phyloP scores from a whole-genome alignment of 805 yeast genomes.

The Starmerella asiatica region DNA sequence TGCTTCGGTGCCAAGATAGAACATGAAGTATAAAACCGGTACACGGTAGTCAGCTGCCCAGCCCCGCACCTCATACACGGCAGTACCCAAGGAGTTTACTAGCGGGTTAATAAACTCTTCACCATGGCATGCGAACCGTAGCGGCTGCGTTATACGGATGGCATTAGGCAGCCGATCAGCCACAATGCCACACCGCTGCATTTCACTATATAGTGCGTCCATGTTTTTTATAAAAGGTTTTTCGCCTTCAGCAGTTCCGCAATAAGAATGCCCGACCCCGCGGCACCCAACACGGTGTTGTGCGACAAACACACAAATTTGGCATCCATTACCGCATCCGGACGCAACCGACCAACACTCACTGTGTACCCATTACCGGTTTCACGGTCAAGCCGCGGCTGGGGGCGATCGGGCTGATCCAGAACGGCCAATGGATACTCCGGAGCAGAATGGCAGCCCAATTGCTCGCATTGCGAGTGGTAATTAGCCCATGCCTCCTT shows the following conservation, averaged over 20 bases:
- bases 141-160: neutral
- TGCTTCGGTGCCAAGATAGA: slow-evolving; percentile 9
- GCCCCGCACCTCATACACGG: slow-evolving; percentile 16
- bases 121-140: too few relatives aligned
- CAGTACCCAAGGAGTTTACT: too few relatives aligned
- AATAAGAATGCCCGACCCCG: slow-evolving; percentile 93
- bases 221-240: slow-evolving; percentile 41
- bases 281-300: slow-evolving; percentile 96
- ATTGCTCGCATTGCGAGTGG: slow-evolving; percentile 64
- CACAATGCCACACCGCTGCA: neutral
- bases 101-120: too few relatives aligned
- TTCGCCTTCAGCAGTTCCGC: slow-evolving; percentile 80
- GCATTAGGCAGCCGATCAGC: neutral
- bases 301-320: slow-evolving; percentile 97
- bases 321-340: slow-evolving; percentile 82
- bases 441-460: slow-evolving; percentile 88
- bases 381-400: slow-evolving; percentile 92
- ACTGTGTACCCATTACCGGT: slow-evolving; percentile 91
- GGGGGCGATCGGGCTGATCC: slow-evolving; percentile 89
- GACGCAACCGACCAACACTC: slow-evolving; percentile 86
- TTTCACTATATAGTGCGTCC: neutral
- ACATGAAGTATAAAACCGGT: slow-evolving; percentile 24
- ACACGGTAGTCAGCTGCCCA: slow-evolving; percentile 25
- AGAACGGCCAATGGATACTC: slow-evolving; percentile 80
- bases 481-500: slow-evolving; percentile 58